Percentiles rank a stretch among this genome's conserved stretches.
Conservation (phyloP, 2,329 filamentous ascomycete genomes). For the Akanthomyces uredinophilus region DNA sequence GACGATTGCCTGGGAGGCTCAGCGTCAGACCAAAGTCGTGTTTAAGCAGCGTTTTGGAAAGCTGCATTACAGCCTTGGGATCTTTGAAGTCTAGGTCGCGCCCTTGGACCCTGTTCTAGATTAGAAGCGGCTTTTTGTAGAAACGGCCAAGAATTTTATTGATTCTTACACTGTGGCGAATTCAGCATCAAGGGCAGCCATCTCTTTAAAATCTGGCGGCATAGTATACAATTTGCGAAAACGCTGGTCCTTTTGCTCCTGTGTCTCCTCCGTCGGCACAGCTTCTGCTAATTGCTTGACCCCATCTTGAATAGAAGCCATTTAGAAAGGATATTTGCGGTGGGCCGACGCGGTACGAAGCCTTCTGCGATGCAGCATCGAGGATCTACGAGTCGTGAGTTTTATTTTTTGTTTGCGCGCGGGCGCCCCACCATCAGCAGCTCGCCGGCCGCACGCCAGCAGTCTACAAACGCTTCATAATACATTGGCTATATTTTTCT, state of each 20-base stretch:
- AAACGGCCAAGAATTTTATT: too few relatives aligned
- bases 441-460: not conserved
- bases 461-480: not conserved
- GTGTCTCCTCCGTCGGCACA: not conserved
- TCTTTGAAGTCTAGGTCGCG: slow-evolving; percentile 74
- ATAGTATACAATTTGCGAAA: slow-evolving; percentile 10
- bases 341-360: not conserved
- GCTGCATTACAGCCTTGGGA: slow-evolving; percentile 67
- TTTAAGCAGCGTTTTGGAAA: slow-evolving; percentile 69
- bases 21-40: slow-evolving; percentile 69
- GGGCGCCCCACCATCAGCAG: not conserved
- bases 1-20: slow-evolving; percentile 66
- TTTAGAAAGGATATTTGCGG: not conserved
- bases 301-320: not conserved
- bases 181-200: slow-evolving; percentile 36
- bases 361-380: not conserved
- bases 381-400: not conserved
- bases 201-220: slow-evolving; percentile 31
- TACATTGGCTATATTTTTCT: not conserved
- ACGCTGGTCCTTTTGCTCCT: not conserved
- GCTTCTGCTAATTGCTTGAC: not conserved
- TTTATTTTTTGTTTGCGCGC: not conserved
- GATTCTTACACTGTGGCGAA: slow-evolving; percentile 37
- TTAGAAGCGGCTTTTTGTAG: not conserved
- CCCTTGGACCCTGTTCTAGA: slow-evolving; percentile 29